A percentile compares a stretch with the other conserved stretches of the same genome.
Evolutionary conservation across 2,329 filamentous ascomycete genomes (phyloP).

Genomic region (Plenodomus biglobosus): DNA sequence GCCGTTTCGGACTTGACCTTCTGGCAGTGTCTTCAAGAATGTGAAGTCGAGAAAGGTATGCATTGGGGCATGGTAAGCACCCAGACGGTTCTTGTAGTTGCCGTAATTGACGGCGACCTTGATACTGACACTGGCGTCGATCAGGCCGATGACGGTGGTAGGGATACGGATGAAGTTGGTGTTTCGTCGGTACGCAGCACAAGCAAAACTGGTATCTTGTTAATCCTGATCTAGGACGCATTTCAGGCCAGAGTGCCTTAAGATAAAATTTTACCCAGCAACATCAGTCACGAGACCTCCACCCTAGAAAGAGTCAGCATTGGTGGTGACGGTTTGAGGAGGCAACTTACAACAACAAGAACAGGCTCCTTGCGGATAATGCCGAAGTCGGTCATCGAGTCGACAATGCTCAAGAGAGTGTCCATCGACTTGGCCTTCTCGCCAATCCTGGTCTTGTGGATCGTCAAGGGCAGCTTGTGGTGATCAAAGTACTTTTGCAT

Average conservation of each 20-base stretch:
- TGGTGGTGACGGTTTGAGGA: neutral
- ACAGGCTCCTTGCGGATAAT: conserved; percentile 62
- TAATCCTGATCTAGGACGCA: conserved; percentile 21
- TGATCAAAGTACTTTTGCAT: conserved; percentile 70
- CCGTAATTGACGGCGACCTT: conserved; percentile 79
- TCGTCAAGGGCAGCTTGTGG: conserved; percentile 61
- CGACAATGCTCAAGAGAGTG: conserved; percentile 67
- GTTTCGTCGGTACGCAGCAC: conserved; percentile 69
- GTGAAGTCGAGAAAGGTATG: conserved; percentile 74
- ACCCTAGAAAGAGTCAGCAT: conserved; percentile 18
- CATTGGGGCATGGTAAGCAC: conserved; percentile 70
- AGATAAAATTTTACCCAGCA: conserved; percentile 63
- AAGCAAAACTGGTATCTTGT: conserved; percentile 52
- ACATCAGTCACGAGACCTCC: conserved; percentile 54
- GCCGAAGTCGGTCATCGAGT: conserved; percentile 74
- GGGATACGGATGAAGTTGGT: conserved; percentile 75
- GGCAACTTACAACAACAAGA: conserved; percentile 35
- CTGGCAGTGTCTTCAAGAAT: conserved; percentile 68
- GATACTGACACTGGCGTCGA: conserved; percentile 74
- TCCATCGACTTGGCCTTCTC: conserved; percentile 75
- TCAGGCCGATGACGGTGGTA: conserved; percentile 73
- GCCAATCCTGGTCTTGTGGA: conserved; percentile 73
- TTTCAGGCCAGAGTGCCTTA: conserved; percentile 54
- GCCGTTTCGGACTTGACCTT: conserved; percentile 69
- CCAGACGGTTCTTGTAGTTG: conserved; percentile 73